Percentiles rank a stretch among this genome's conserved stretches.
Conservation (phyloP, 208 protist species). For the Acanthamoeba lenticulata region DNA sequence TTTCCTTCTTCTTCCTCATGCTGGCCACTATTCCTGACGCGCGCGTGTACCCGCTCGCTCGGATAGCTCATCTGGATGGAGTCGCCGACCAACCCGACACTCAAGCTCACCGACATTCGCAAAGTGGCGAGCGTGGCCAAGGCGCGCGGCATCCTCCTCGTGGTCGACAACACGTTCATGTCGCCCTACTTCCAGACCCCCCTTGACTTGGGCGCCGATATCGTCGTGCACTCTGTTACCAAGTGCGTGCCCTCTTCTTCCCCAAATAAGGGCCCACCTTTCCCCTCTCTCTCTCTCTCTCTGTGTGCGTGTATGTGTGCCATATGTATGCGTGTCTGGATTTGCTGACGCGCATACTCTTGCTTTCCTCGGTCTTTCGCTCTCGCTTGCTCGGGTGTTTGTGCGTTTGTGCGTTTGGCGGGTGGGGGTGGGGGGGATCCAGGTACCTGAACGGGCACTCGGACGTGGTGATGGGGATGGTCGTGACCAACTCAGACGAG, state of each 20-base stretch:
- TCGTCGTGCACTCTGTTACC: slow-evolving; percentile 95
- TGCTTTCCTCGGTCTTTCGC: too few species aligned
- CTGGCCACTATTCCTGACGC: neutral
- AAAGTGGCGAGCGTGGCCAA: slow-evolving; percentile 89
- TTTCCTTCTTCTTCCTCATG: neutral
- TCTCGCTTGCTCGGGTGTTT: too few species aligned
- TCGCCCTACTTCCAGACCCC: slow-evolving; percentile 95
- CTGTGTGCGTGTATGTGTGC: neutral
- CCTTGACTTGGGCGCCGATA: slow-evolving; percentile 94
- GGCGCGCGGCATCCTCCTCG: slow-evolving; percentile 86
- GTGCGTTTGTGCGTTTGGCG: too few species aligned
- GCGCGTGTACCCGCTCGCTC: neutral
- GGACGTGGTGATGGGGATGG: slow-evolving; percentile 93
- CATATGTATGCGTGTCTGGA: neutral
- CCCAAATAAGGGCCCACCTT: too few species aligned
- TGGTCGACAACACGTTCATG: slow-evolving; percentile 97
- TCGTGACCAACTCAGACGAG: slow-evolving; percentile 86
- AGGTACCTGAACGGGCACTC: slow-evolving; percentile 93
- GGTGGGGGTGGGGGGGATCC: neutral
- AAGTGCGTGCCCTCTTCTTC: slow-evolving; percentile 94
- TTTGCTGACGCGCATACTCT: neutral
- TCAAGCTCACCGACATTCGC: slow-evolving; percentile 93
- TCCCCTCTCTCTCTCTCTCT: too few species aligned
- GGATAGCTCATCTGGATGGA: slow-evolving; percentile 94
- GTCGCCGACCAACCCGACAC: slow-evolving; percentile 95